Base-by-base conservation (phyloP, 768 basidiomycete species). In the Boletus insuetus region DNA sequence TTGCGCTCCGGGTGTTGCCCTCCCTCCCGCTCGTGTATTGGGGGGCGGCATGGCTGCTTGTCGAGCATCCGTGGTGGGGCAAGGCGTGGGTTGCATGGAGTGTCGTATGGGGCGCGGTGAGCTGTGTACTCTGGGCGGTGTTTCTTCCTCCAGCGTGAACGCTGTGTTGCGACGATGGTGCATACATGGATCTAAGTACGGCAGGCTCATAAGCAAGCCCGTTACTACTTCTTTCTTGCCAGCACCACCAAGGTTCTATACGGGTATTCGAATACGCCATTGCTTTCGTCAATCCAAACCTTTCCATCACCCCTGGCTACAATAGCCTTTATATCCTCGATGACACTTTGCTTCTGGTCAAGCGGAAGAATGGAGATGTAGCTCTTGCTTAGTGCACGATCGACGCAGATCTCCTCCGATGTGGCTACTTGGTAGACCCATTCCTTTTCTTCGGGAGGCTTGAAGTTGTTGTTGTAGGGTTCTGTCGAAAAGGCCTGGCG, bases 71-170 rank as follows among this genome's bases (percentile, higher is more conserved):
- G 17, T 53, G 48, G 35, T 76, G 71, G 66, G 88, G 84, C 3
- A 77, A 63, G 41, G 68, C 69, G 42, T 98, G 94, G 90, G 73
- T 94, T 3, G 66, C 71, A 12, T 99, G 94, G 91, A 84, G 82
- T 51, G 66, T 88, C 1, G 58, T 87, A 0, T 98, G 95, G 94
- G 86, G 89, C 4, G 69, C 76, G 2, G 63, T 85, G 17, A 85
- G 85, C 12, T 69, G 86, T 19, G 78, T 92, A 5, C 74, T 96
- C 0, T 98, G 94, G 94, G 80, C 78, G 2, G 80, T 82, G 3
- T 95, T 94, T 66, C 78, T 96, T 31, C 96, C 96, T 0, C 96
- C 96, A n/a, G 96, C 95, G 0, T 96, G 73, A 73, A 19, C 19
- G 34, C 20, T 22, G 24, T 5, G 11, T 17, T 20, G 29, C 32